Base-by-base conservation (phyloP, 1,139 yeast species). In the Saccharomyces hybrid region DNA sequence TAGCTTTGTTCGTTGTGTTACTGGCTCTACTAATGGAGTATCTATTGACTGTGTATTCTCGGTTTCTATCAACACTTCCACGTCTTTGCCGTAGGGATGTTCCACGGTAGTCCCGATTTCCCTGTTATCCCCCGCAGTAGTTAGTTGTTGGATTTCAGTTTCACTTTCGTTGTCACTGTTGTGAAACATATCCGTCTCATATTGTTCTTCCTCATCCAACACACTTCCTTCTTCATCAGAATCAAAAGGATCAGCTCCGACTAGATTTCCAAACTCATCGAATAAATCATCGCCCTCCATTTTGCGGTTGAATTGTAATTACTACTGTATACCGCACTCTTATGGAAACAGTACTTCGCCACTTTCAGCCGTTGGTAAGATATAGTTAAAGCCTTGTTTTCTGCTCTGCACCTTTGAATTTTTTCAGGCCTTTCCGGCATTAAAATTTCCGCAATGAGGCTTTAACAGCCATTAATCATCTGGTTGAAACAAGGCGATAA, bases 1-100 rank as follows among this genome's bases (percentile, higher is more conserved):
- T 4, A 52, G 52, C 26, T 51, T 53, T 6, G 29, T 31, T 48
- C 38, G 52, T 49, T 12, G 51, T 27, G 12, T 48, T 52, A 4
- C 55, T 0, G 95, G 91, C 59, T 77, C 75, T 9, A 89, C 81
- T 9, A 89, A 80, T 0, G 96, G 96, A 60, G 80, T 84, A 46
- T 77, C 63, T 9, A 79, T 69, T 11, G 78, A 71, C 59, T 80
- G 84, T 0, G 79, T 75, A 62, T 84, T 88, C 28, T 72, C 73
- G 0, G 80, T 78, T 51, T 83, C 84, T 0, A 81, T 73, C 6
- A 86, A 73, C 0, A 88, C 80, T 58, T 86, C 90, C 0, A 85
- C 93, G 49, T 77, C 84, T 2, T 73, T 72, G 0, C 83, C 88
- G 67, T 75, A 82, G 0, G 78, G 75, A 12, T 53, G 54, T 11